Base-by-base conservation (phyloP, 2,329 filamentous ascomycete genomes). In the Tetracladium maxilliforme region DNA sequence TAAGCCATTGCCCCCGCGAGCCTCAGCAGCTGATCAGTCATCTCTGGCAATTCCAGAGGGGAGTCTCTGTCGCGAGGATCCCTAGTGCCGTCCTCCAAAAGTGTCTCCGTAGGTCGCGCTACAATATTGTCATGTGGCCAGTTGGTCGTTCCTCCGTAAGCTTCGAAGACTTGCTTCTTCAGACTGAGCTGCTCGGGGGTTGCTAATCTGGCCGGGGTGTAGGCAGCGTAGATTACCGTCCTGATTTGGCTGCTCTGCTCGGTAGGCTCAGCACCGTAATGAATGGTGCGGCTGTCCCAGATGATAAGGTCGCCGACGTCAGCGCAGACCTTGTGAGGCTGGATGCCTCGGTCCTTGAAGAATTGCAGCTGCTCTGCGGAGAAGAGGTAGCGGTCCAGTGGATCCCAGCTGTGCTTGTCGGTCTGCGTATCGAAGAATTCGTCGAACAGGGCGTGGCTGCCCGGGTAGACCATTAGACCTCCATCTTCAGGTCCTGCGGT, bases 251-350 rank as follows among this genome's bases (percentile, higher is more conserved):
- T 31, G 6, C 40, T 40, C 14, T 29, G 19, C 16, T 35, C 30
- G 2, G 23, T 40, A 0, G 48, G 47, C 14, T 45, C 42, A 4
- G 40, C 27, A 10, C 49, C 49, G 23, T 48, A 55, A 29, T 54
- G 51, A 7, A 48, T 37, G 4, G 41, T 45, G 4, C 48, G 42
- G 18, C 37, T 42, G 31, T 55, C 51, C 51, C 52, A 55, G 1
- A 52, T 26, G 22, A 50, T 40, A 11, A 53, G 33, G 28, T 52
- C 49, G 3, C 49, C 49, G 1, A 42, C 38, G 10, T 51, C 49
- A 7, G 42, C 44, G 29, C 38, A 41, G 6, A 52, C 35, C 31
- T 52, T 53, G 18, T 39, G 29, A 29, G 41, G 44, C 21, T 40
- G 25, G 13, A 39, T 30, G 13, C 45, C 47, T 16, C 35, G 36